Conservation (phyloP, 805 yeast genomes). For the Monosporozyma yasuniensis region DNA sequence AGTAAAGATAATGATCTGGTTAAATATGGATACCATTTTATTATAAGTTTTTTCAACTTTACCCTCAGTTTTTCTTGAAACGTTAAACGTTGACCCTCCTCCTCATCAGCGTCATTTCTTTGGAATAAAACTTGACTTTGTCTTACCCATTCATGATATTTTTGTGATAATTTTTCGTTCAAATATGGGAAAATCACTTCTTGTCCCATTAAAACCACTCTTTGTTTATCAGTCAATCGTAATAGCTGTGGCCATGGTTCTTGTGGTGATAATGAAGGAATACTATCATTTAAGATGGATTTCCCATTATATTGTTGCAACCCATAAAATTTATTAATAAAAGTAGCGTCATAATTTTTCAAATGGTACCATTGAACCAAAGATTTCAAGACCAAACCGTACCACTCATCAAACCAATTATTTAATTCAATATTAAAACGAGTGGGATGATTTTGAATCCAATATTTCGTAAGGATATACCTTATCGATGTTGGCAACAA, state of each 20-base stretch:
- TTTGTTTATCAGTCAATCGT: conserved; percentile 46
- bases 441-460: conserved; percentile 67
- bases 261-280: neutral
- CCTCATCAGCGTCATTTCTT: neutral
- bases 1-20: conserved; percentile 39
- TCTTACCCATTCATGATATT: neutral
- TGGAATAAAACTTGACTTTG: neutral
- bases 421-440: conserved; percentile 53
- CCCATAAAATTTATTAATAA: conserved; percentile 90
- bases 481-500: conserved; percentile 76
- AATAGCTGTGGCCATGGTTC: conserved; percentile 8
- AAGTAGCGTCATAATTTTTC: conserved; percentile 68
- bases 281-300: neutral
- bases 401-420: conserved; percentile 58
- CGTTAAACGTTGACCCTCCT: neutral
- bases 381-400: conserved; percentile 52
- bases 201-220: conserved; percentile 44
- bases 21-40: conserved; percentile 53
- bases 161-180: conserved; percentile 43
- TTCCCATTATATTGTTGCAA: conserved; percentile 36
- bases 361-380: conserved; percentile 64
- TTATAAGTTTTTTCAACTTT: conserved; percentile 32
- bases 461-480: conserved; percentile 67
- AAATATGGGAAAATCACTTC: conserved; percentile 60
- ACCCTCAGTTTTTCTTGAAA: neutral